These are phyloP conservation scores for Fagopyrum esculentum DNA, from an alignment of 148 eudicot species.

Conservation along the genomic window DNA sequence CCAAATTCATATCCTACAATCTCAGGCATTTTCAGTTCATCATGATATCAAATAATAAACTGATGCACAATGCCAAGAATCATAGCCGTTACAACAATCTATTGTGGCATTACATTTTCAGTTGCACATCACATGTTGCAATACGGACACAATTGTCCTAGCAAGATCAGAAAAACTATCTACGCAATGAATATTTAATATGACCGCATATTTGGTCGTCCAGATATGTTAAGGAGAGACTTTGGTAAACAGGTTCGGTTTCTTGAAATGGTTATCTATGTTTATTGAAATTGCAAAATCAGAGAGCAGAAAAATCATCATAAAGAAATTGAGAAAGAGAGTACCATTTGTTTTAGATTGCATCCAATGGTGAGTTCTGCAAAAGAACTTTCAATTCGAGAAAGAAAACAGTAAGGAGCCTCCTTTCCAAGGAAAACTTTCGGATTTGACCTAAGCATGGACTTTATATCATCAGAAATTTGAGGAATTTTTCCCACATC, in stretches of 20 bases:
- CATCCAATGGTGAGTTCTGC: constrained; percentile 94
- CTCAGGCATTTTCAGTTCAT: neutral
- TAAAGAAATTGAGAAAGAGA: neutral
- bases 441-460: constrained; percentile 60
- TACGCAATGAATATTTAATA: neutral
- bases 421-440: constrained; percentile 80
- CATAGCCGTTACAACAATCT: neutral
- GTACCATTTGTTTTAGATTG: constrained; percentile 78
- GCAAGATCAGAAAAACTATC: neutral
- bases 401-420: constrained; percentile 81
- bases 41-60: neutral
- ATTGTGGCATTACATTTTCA: neutral
- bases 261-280: neutral
- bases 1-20: neutral
- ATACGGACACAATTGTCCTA: neutral
- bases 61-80: neutral
- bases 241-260: neutral
- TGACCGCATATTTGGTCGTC: neutral
- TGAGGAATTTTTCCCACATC: constrained; percentile 63
- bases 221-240: neutral
- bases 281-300: neutral
- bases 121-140: neutral
- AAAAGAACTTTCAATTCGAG: constrained; percentile 57
- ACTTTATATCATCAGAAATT: constrained; percentile 66
- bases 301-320: neutral